Conservation (phyloP, 371 early-diverging fungal genomes). For the Actinomortierella wolfii region DNA sequence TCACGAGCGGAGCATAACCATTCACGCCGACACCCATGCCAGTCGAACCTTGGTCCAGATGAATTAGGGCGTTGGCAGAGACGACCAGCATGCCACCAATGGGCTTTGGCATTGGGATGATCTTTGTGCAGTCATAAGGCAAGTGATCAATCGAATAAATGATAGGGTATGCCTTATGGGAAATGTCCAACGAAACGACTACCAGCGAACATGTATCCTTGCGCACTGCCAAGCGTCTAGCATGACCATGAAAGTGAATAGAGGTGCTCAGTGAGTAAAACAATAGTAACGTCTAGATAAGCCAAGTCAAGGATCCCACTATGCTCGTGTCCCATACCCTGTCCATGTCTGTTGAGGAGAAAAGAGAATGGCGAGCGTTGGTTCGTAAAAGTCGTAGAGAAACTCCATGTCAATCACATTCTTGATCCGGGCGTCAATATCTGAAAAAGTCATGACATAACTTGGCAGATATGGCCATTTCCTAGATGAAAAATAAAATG, state of each 20-base stretch:
- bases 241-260: background rate
- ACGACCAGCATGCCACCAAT: conserved; percentile 88
- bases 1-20: conserved; percentile 56
- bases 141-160: conserved; percentile 79
- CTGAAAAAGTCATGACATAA: conserved; percentile 78
- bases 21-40: conserved; percentile 82
- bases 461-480: conserved; percentile 77
- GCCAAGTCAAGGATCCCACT: background rate
- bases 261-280: background rate
- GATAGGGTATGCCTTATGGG: conserved; percentile 74
- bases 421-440: conserved; percentile 71
- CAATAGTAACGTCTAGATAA: background rate
- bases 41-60: conserved; percentile 85
- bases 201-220: conserved; percentile 83
- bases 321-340: conserved; percentile 61
- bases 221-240: conserved; percentile 66
- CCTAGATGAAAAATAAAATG: conserved; percentile 32
- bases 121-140: conserved; percentile 78
- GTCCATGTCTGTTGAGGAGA: conserved; percentile 85
- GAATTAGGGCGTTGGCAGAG: conserved; percentile 79
- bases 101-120: conserved; percentile 83
- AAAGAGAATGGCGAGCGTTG: conserved; percentile 93
- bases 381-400: conserved; percentile 89
- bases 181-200: conserved; percentile 86
- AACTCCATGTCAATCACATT: conserved; percentile 91